Base-by-base conservation (phyloP, 345 rosid genomes). In the Sonneratia alba region DNA sequence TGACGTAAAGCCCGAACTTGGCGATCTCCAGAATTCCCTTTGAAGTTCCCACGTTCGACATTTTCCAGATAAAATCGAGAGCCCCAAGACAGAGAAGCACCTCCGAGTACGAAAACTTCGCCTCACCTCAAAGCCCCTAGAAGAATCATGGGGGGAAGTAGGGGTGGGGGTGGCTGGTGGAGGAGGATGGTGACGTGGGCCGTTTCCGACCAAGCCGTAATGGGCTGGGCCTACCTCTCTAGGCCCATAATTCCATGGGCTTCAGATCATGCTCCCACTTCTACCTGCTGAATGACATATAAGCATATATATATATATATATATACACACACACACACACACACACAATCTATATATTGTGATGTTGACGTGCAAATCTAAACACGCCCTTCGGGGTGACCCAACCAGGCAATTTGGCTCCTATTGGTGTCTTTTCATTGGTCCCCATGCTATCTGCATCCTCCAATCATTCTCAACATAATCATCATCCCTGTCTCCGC, bases 21-120 rank as follows among this genome's bases (percentile, higher is more conserved):
- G 81, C 96, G 68, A 91, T 87, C 85, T 91, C 97, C 36, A 94
- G 75, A 72, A 91, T 55, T 53, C 93, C 91, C 76, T 90, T 91
- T 32, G 92, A 81, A 71, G 96, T 83, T 64, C 97, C 93, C 40
- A 90, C 36, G 0, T 86, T 74, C 61, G 95, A 91, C 98, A 91
- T 91, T 37, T 69, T 32, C 40, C 38, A 34, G 4, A 5, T 15
- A 64, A 32, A 15, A 64, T 22, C 13, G 12, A 18, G n/a, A 42
- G 32, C 49, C 45, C 70, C 19, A n/a, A 6, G 38, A 2, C 34
- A 42, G 45, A 12, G 2, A 67, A 22, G 21, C 40, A 24, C 19
- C 16, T 21, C 62, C 3, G 18, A 48, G 34, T 3, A 2, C n/a
- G 45, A 9, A 42, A 53, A 59, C 32, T 27, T 27, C 32, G 32